Conservation (phyloP, 352 stramenopile species). For the Phytophthora sansomeana region DNA sequence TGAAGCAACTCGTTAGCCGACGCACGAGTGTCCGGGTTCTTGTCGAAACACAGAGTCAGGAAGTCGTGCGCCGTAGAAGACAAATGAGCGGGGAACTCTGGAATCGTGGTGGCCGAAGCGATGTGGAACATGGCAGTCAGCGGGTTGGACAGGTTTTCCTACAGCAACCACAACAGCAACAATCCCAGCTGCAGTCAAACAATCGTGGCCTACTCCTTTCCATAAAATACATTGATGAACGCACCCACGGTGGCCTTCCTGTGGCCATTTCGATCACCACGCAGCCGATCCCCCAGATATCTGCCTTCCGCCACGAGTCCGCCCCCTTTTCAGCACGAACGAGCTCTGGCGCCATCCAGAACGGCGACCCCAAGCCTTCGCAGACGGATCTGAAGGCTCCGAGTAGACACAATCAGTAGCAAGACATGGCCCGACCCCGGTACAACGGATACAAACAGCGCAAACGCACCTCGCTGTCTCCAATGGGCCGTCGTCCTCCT, state of each 20-base stretch:
- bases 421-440: too few species aligned
- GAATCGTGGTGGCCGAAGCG: slow-evolving; percentile 63
- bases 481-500: slow-evolving; percentile 23
- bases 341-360: slow-evolving; percentile 97
- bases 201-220: not conserved
- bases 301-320: slow-evolving; percentile 87
- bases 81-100: slow-evolving; percentile 50
- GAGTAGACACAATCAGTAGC: too few species aligned
- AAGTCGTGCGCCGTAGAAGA: slow-evolving; percentile 54
- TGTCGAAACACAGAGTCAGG: slow-evolving; percentile 66
- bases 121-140: slow-evolving; percentile 89
- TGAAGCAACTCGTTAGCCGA: slow-evolving; percentile 87
- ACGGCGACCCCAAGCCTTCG: slow-evolving; percentile 90
- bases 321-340: slow-evolving; percentile 80
- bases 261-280: slow-evolving; percentile 92
- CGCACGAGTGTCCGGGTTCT: slow-evolving; percentile 72
- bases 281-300: slow-evolving; percentile 93
- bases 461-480: slow-evolving; percentile 34
- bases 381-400: slow-evolving; percentile 56
- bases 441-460: not conserved
- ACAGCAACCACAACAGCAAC: not conserved
- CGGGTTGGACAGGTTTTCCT: slow-evolving; percentile 82
- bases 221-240: not conserved
- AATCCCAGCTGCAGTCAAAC: not conserved
- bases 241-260: slow-evolving; percentile 85